phyloP scores from a whole-genome alignment of 2,329 filamentous ascomycete species.

The Ophiosphaerella narmari region DNA sequence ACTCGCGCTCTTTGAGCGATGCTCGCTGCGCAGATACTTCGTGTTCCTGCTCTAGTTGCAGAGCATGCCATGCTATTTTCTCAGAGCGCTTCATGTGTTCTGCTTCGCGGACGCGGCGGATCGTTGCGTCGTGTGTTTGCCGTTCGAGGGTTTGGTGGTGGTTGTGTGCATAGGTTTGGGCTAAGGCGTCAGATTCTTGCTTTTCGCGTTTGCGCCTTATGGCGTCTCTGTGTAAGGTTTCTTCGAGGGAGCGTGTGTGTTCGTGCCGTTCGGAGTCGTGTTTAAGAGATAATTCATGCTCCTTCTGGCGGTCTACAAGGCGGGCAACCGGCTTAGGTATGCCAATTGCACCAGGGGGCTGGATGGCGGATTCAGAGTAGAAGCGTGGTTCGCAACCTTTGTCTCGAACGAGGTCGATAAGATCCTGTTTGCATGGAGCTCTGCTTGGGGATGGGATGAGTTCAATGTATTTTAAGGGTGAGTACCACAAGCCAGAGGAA shows the following conservation, averaged over 20 bases:
- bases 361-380: slow-evolving; percentile 44
- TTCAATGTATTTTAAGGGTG: slow-evolving; percentile 66
- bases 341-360: slow-evolving; percentile 43
- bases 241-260: slow-evolving; percentile 33
- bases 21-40: slow-evolving; percentile 26
- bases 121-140: slow-evolving; percentile 38
- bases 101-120: slow-evolving; percentile 35
- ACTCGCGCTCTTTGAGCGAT: slow-evolving; percentile 30
- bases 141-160: slow-evolving; percentile 32
- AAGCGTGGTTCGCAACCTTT: slow-evolving; percentile 40
- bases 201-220: slow-evolving; percentile 35
- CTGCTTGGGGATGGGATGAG: slow-evolving; percentile 28
- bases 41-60: slow-evolving; percentile 36
- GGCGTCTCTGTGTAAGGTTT: slow-evolving; percentile 32
- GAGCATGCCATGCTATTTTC: slow-evolving; percentile 35
- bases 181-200: slow-evolving; percentile 30
- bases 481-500: slow-evolving; percentile 62
- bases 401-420: slow-evolving; percentile 39
- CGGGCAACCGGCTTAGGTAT: slow-evolving; percentile 32
- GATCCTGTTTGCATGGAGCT: slow-evolving; percentile 16
- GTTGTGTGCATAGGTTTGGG: slow-evolving; percentile 21
- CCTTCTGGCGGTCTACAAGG: slow-evolving; percentile 39
- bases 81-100: slow-evolving; percentile 39
- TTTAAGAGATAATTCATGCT: slow-evolving; percentile 33
- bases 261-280: slow-evolving; percentile 35